phyloP scores from a whole-genome alignment of 257 asterid species.

The Nicotiana benthamiana region DNA sequence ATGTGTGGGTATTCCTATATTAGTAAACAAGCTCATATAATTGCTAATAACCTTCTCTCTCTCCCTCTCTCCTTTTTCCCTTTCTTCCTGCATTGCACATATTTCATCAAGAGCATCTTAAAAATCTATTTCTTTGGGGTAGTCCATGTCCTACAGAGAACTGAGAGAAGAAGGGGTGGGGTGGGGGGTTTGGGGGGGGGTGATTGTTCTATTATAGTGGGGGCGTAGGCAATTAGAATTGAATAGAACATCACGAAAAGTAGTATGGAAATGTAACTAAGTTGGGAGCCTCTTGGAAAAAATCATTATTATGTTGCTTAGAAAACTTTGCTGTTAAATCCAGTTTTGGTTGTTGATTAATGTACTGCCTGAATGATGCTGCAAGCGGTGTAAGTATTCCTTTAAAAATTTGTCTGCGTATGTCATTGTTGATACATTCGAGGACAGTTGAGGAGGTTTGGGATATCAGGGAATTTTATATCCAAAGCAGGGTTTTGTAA shows the following conservation, averaged over 20 bases:
- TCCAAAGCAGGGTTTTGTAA: background rate
- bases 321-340: background rate
- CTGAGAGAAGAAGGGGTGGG: background rate
- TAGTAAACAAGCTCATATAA: background rate
- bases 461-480: background rate
- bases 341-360: background rate
- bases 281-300: background rate
- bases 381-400: background rate
- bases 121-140: background rate
- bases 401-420: background rate
- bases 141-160: background rate
- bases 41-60: background rate
- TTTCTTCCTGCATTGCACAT: background rate
- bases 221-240: background rate
- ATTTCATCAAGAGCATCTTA: background rate
- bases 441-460: background rate
- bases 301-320: background rate
- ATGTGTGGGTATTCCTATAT: background rate
- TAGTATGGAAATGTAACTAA: background rate
- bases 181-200: too few species aligned
- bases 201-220: background rate
- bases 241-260: background rate
- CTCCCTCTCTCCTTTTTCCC: background rate
- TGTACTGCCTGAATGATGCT: background rate
- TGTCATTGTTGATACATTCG: background rate